Conservation (phyloP, 176 grass and related monocot species). For the Bothriochloa decipiens region DNA sequence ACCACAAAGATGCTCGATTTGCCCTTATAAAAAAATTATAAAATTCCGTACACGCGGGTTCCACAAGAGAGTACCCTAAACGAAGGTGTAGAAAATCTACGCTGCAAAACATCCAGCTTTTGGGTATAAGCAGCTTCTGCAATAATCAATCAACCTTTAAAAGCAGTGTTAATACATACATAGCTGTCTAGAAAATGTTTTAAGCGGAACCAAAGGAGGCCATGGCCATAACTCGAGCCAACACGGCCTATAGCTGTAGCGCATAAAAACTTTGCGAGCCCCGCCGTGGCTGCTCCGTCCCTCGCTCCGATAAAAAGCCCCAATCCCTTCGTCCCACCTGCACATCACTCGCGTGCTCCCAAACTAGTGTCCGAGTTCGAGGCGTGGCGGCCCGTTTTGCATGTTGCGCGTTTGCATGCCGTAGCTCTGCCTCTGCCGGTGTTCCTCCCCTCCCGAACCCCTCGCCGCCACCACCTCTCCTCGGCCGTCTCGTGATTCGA, state of each 20-base stretch:
- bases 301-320: constrained; percentile 36
- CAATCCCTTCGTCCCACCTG: neutral
- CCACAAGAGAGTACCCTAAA: neutral
- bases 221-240: no score
- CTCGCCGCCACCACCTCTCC: neutral
- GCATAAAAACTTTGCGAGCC: no score
- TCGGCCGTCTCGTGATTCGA: constrained; percentile 4
- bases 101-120: neutral
- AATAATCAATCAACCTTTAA: no score
- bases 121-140: no score
- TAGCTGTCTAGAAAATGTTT: no score
- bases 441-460: neutral
- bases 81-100: neutral
- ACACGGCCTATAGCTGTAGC: no score
- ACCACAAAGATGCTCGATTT: neutral
- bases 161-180: no score
- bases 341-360: constrained; percentile 18
- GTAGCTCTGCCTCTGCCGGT: neutral
- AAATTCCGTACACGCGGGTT: neutral
- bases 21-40: neutral
- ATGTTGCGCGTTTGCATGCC: constrained; percentile 48
- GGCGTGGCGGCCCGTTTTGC: constrained; percentile 32
- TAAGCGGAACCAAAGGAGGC: no score
- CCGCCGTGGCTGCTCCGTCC: no score
- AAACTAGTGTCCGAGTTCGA: constrained; percentile 45